Conservation (phyloP, 202 grass and related monocot species). For the Elaeis oleifera region DNA sequence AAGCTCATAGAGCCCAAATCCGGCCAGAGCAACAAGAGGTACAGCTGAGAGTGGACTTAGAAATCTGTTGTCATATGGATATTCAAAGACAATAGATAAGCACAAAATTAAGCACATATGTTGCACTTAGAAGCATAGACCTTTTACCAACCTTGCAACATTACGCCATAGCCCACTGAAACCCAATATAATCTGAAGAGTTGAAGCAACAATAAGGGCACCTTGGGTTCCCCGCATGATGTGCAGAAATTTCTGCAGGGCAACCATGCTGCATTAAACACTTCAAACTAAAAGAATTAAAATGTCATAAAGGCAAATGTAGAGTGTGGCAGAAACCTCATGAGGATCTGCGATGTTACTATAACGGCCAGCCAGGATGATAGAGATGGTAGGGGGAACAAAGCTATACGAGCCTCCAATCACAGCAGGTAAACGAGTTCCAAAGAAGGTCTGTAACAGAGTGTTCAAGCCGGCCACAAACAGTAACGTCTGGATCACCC, state of each 20-base stretch:
- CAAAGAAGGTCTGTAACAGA: constrained; percentile 70
- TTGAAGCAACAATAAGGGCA: constrained; percentile 83
- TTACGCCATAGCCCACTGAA: constrained; percentile 85
- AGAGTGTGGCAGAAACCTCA: constrained; percentile 26
- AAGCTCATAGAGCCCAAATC: constrained; percentile 85
- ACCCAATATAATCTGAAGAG: constrained; percentile 78
- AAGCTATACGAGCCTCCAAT: constrained; percentile 85
- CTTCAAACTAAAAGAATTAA: neutral
- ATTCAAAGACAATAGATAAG: neutral
- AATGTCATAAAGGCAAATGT: neutral
- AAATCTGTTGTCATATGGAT: constrained; percentile 25
- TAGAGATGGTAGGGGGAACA: constrained; percentile 72
- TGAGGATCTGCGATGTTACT: constrained; percentile 53
- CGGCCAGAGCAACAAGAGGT: constrained; percentile 60
- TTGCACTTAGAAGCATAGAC: neutral
- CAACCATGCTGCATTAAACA: neutral
- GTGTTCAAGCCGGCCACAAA: constrained; percentile 91
- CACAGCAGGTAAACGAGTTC: constrained; percentile 84
- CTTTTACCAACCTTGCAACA: constrained; percentile 42
- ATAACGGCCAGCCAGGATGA: constrained; percentile 63
- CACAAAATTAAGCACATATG: constrained; percentile 15
- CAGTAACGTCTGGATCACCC: constrained; percentile 88
- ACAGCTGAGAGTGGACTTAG: constrained; percentile 70
- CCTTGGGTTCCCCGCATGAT: constrained; percentile 89
- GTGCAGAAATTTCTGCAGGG: constrained; percentile 57